Evolutionary conservation across 352 stramenopile genomes (phyloP).

Genomic region (Phytophthora sp.): DNA sequence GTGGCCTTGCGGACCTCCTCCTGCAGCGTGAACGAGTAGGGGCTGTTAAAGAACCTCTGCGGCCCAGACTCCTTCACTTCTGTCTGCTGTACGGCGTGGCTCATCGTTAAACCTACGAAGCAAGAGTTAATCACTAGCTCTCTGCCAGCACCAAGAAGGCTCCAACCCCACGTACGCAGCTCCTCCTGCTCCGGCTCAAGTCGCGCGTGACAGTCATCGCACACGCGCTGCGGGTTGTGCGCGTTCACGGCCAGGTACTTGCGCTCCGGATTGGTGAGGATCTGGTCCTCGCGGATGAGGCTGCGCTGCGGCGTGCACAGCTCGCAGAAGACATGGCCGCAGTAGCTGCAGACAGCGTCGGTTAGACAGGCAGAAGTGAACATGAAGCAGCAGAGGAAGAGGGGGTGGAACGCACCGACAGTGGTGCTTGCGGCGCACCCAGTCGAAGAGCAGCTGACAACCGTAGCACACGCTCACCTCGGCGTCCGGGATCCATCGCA

Average conservation of each 20-base stretch:
- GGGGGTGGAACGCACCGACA: constrained; percentile 54
- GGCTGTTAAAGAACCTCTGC: constrained; percentile 82
- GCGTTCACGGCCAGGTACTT: constrained; percentile 82
- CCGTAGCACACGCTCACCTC: constrained; percentile 80
- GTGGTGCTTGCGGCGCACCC: constrained; percentile 90
- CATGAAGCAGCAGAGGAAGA: constrained; percentile 2
- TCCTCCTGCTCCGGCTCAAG: constrained; percentile 68
- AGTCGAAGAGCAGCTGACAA: constrained; percentile 88
- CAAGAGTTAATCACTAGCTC: not conserved
- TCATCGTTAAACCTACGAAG: constrained; percentile 62
- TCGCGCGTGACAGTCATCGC: constrained; percentile 69
- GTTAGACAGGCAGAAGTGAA: not conserved
- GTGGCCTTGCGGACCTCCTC: constrained; percentile 94
- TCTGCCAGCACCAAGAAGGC: not conserved
- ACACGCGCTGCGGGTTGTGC: constrained; percentile 87
- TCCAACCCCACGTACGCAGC: constrained; percentile 51
- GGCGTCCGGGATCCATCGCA: constrained; percentile 85
- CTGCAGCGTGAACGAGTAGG: constrained; percentile 89
- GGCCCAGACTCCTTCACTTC: constrained; percentile 66
- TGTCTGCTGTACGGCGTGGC: constrained; percentile 83
- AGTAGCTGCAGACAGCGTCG: constrained; percentile 48
- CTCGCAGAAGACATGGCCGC: constrained; percentile 81
- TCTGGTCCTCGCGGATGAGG: constrained; percentile 78
- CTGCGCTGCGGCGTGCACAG: constrained; percentile 73
- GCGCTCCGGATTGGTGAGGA: constrained; percentile 70